Conservation (phyloP, 1,139 yeast genomes). For the Debaryomyces sp. region DNA sequence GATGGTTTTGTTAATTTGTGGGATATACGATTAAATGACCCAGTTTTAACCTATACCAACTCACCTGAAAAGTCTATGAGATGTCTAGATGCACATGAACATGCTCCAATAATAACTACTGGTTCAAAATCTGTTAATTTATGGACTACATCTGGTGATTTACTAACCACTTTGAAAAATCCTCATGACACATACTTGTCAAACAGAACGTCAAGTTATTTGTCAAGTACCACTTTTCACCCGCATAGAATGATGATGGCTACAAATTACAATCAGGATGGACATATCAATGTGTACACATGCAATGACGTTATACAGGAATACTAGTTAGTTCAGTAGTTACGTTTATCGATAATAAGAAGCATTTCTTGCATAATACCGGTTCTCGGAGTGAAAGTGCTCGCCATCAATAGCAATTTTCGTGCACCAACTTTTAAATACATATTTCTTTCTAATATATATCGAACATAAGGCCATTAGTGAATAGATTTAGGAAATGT, state of each 20-base stretch:
- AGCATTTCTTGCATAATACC: constrained; percentile 2
- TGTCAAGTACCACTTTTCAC: constrained; percentile 75
- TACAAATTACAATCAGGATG: constrained; percentile 78
- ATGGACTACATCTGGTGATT: constrained; percentile 86
- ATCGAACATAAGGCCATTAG: not conserved
- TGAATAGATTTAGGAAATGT: constrained; percentile 21
- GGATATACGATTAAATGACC: constrained; percentile 80
- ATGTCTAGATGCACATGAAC: constrained; percentile 85
- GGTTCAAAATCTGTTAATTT: constrained; percentile 82
- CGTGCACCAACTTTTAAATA: not conserved
- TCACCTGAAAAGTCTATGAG: constrained; percentile 69
- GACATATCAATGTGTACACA: constrained; percentile 65
- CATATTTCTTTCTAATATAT: not conserved
- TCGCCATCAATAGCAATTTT: not conserved
- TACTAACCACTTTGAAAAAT: constrained; percentile 63
- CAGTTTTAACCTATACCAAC: constrained; percentile 63
- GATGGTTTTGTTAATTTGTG: constrained; percentile 86
- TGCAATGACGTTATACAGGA: constrained; percentile 46
- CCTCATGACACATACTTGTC: constrained; percentile 50
- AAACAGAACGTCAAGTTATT: constrained; percentile 52
- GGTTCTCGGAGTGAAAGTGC: constrained; percentile 5
- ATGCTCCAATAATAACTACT: constrained; percentile 89
- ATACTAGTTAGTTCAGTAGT: constrained; percentile 21
- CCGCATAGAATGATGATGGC: constrained; percentile 97
- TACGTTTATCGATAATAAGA: not conserved